phyloP scores from a whole-genome alignment of 2,329 filamentous ascomycete species.

The Dactylonectria macrodidyma region DNA sequence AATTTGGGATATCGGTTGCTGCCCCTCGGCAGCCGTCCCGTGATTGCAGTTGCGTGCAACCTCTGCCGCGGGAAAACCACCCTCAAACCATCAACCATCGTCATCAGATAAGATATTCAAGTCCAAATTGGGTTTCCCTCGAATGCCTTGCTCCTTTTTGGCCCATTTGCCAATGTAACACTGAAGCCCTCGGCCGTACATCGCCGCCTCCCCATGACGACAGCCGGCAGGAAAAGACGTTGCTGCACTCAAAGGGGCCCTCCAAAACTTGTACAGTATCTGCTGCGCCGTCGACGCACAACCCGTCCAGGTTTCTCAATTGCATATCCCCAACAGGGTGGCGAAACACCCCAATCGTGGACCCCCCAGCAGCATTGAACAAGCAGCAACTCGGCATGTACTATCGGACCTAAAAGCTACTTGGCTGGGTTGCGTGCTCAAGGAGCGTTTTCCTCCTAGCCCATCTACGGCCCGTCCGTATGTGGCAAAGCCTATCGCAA shows the following conservation, averaged over 20 bases:
- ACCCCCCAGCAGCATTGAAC: not conserved
- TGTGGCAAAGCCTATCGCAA: not conserved
- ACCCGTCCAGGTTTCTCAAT: not conserved
- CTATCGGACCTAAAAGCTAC: not conserved
- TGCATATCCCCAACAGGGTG: conserved; percentile 2
- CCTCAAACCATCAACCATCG: not conserved
- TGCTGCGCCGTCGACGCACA: not conserved
- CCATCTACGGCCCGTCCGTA: not conserved
- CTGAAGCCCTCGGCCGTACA: conserved; percentile 6
- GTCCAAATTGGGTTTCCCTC: conserved; percentile 14
- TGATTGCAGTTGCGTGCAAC: not conserved
- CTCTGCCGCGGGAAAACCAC: not conserved
- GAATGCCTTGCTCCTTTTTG: not conserved
- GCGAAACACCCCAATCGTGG: not conserved
- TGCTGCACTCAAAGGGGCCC: not conserved
- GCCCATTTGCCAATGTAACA: not conserved
- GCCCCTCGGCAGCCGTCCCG: not conserved
- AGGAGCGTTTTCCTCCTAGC: not conserved
- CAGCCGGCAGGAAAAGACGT: not conserved
- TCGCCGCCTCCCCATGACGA: conserved; percentile 18
- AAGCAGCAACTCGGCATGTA: not conserved
- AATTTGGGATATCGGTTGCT: not conserved
- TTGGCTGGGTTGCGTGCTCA: not conserved
- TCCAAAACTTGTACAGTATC: not conserved
- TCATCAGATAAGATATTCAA: not conserved